Percentiles rank a stretch among this genome's conserved stretches.
Evolutionary conservation across 345 rosid genomes (phyloP).

Genomic region (Melaleuca alternifolia): DNA sequence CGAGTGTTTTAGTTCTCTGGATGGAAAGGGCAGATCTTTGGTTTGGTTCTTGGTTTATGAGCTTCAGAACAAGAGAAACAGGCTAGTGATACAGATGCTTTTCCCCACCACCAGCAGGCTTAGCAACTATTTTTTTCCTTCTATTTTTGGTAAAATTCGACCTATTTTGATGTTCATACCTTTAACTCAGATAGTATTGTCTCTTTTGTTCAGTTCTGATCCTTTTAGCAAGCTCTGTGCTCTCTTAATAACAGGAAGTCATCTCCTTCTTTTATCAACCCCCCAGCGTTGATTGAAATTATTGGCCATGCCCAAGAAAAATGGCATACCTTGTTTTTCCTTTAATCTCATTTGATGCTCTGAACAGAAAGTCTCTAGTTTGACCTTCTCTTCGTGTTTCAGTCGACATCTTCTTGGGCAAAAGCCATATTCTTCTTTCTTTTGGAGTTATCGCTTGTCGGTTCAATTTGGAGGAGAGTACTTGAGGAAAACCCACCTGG

Average conservation of each 20-base stretch:
- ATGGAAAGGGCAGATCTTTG: slow-evolving; percentile 2
- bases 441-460: neutral
- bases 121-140: neutral
- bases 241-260: neutral
- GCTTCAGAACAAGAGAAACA: neutral
- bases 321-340: neutral
- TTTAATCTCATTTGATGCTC: neutral
- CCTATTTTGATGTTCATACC: neutral
- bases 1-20: slow-evolving; percentile 1
- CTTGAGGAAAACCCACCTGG: neutral
- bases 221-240: neutral
- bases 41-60: neutral
- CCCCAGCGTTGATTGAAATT: neutral
- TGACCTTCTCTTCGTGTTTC: neutral
- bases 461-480: neutral
- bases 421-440: neutral
- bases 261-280: neutral
- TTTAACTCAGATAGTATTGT: neutral
- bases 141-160: neutral
- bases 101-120: neutral
- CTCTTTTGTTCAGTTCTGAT: neutral
- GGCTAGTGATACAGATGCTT: neutral
- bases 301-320: neutral
- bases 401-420: neutral
- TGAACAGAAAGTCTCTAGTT: neutral